Conservation (phyloP, 1,139 yeast species). For the Candida neerlandica region DNA sequence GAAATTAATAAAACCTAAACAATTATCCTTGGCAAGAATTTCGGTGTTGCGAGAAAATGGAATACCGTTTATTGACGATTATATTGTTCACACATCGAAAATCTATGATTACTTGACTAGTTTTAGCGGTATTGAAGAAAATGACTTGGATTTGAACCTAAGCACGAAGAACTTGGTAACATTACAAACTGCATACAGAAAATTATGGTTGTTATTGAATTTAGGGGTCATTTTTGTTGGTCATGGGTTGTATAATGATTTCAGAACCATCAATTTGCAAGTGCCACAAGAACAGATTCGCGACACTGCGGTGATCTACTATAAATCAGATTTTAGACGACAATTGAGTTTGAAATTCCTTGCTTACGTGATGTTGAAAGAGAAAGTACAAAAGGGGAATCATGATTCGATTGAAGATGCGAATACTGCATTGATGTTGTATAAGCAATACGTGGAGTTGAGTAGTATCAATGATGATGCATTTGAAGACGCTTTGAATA, state of each 20-base stretch:
- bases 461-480: constrained; percentile 58
- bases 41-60: constrained; percentile 87
- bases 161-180: constrained; percentile 78
- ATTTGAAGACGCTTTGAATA: constrained; percentile 62
- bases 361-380: constrained; percentile 75
- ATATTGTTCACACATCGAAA: constrained; percentile 70
- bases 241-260: constrained; percentile 90
- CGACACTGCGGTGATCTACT: constrained; percentile 84
- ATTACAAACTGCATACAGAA: constrained; percentile 80
- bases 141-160: constrained; percentile 75
- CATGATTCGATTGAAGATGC: constrained; percentile 99
- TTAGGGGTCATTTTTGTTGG: constrained; percentile 93
- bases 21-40: constrained; percentile 81
- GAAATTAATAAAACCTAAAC: constrained; percentile 71
- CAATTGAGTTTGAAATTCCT: constrained; percentile 85
- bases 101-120: constrained; percentile 87
- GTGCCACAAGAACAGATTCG: constrained; percentile 84
- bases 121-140: constrained; percentile 90
- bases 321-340: constrained; percentile 68
- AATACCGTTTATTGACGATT: constrained; percentile 89
- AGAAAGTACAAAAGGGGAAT: constrained; percentile 85
- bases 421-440: constrained; percentile 75
- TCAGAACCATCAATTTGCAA: constrained; percentile 87
- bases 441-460: constrained; percentile 63
- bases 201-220: constrained; percentile 85